Base-by-base conservation (phyloP, 371 early-diverging fungal species). In the Mortierella sp. region DNA sequence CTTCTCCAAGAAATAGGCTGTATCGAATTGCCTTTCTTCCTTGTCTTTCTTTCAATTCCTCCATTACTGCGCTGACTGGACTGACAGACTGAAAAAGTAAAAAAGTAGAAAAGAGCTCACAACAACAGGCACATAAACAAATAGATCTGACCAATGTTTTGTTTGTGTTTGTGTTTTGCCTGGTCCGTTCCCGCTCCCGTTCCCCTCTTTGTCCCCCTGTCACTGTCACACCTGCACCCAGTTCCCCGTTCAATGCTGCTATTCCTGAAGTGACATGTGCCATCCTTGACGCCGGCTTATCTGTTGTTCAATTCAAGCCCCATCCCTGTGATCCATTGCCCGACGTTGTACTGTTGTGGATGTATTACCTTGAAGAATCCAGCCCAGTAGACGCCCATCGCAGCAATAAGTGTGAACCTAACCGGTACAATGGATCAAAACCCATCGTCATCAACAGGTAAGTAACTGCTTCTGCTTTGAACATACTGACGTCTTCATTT, bases 321-420 rank as follows among this genome's bases (percentile, higher is more conserved):
- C 7, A 58, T n/a, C 43, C 10, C 51, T 41, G 8, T 44, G 44
- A 16, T 27, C 71, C 55, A 46, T 32, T 38, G 32, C 63, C 43
- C 46, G 14, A 49, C 8, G 48, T 49, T 24, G 5, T 18, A 29
- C 46, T 21, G 6, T n/a, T 27, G 16, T 46, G 48, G 12, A 46
- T 46, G 43, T 24, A 65, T 77, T 89, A 93, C 95, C 91, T 94
- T 94, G 78, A 93, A 79, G 77, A 93, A 92, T 55, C 94, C 94
- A 7, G 94, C 91, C 88, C 91, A 90, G 82, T 93, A 93, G 27
- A 94, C 94, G 16, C 95, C 94, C 75, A 91, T 83, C 1, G 94
- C 93, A 48, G 93, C 84, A 73, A 86, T 86, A 68, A 86, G 51
- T 3, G 87, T 86, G 56, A 86, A 86, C 18, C 87, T 86, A 81